Percentiles rank a stretch among this genome's conserved stretches.
These are phyloP conservation scores for Sonneratia caseolaris DNA, from an alignment of 345 rosid species.

Conservation along the genomic window DNA sequence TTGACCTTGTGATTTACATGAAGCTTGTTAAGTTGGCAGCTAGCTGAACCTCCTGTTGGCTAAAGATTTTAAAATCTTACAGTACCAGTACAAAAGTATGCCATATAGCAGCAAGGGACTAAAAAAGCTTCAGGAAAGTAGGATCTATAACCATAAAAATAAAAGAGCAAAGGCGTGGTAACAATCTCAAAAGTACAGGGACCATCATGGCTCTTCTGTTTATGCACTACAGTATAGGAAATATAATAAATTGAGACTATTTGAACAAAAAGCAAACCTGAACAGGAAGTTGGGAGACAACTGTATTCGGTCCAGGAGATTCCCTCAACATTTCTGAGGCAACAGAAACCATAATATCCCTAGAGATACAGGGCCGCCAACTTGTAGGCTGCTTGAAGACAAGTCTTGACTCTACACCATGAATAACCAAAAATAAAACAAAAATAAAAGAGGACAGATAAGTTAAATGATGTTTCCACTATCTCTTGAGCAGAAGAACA, in stretches of 20 bases:
- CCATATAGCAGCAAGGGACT: too few relatives aligned
- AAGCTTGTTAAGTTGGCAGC: too few relatives aligned
- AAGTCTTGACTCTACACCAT: conserved; percentile 61
- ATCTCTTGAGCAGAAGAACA: background rate
- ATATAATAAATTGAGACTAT: background rate
- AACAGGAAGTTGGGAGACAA: conserved; percentile 74
- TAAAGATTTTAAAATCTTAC: too few relatives aligned
- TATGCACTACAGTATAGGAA: background rate
- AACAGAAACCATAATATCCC: conserved; percentile 90
- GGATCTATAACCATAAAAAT: too few relatives aligned
- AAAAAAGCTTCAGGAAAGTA: too few relatives aligned
- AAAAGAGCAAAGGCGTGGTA: too few relatives aligned
- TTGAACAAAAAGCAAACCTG: conserved; percentile 41
- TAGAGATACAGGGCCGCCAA: conserved; percentile 72
- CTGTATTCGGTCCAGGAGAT: conserved; percentile 47
- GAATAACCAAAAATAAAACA: conserved; percentile 4
- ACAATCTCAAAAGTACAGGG: background rate
- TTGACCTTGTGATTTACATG: too few relatives aligned
- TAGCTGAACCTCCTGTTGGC: too few relatives aligned
- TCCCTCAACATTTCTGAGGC: conserved; percentile 69
- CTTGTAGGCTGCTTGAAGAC: conserved; percentile 79
- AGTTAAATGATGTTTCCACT: background rate
- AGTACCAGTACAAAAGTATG: too few relatives aligned
- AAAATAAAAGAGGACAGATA: conserved; percentile 8
- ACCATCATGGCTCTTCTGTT: background rate